A percentile compares a stretch with the other conserved stretches of the same genome.
These are phyloP conservation scores for Protomyces inundatus DNA, from an alignment of 1,139 yeast genomes.

Conservation along the genomic window DNA sequence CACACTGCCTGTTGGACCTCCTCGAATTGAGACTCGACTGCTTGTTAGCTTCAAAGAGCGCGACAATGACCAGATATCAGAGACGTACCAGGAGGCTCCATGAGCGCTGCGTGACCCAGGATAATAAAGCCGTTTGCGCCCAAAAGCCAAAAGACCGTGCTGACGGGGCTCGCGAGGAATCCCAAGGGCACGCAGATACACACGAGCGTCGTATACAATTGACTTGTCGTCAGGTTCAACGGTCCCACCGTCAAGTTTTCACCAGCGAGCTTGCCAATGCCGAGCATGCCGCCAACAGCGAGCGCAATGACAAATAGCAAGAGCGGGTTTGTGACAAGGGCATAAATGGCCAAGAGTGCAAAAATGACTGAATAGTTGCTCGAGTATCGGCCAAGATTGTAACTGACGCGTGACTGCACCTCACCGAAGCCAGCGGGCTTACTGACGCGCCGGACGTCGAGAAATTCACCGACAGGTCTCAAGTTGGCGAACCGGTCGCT, in stretches of 20 bases:
- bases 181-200: conserved; percentile 64
- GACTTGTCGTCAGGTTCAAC: conserved; percentile 66
- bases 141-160: conserved; percentile 92
- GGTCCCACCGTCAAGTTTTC: conserved; percentile 52
- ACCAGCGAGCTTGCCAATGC: conserved; percentile 74
- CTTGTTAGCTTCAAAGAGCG: not conserved
- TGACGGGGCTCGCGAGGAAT: conserved; percentile 85
- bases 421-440: conserved; percentile 89
- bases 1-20: conserved; percentile 27
- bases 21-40: conserved; percentile 36
- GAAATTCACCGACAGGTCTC: conserved; percentile 83
- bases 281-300: conserved; percentile 60
- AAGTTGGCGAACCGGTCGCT: conserved; percentile 55
- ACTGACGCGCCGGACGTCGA: conserved; percentile 80
- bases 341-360: conserved; percentile 61
- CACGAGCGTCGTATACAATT: conserved; percentile 58
- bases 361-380: conserved; percentile 79
- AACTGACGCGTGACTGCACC: conserved; percentile 78
- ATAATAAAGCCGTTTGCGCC: conserved; percentile 90
- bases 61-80: conserved; percentile 52
- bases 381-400: conserved; percentile 79
- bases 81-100: conserved; percentile 91
- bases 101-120: conserved; percentile 81
- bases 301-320: conserved; percentile 68
- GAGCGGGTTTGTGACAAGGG: conserved; percentile 74